These are phyloP conservation scores for Ganoderma lingzhi DNA, from an alignment of 1,284 basidiomycete species.

Conservation along the genomic window DNA sequence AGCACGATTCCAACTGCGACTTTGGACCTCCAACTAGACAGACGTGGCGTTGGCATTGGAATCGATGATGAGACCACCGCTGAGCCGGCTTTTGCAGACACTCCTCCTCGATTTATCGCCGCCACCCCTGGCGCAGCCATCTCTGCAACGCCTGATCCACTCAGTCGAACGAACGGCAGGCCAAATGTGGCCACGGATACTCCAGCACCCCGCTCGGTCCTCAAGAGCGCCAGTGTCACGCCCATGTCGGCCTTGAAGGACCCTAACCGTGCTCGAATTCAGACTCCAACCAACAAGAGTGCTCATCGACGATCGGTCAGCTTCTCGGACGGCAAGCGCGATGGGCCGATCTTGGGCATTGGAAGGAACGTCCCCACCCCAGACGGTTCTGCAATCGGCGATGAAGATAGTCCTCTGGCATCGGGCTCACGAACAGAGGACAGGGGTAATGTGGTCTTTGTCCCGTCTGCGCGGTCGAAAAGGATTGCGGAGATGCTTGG, in stretches of 20 bases:
- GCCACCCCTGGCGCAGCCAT: slow-evolving; percentile 16
- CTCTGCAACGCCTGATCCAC: slow-evolving; percentile 33
- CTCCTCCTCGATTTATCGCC: slow-evolving; percentile 28
- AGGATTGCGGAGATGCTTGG: slow-evolving; percentile 83
- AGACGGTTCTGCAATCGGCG: slow-evolving; percentile 48
- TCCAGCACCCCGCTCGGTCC: slow-evolving; percentile 59
- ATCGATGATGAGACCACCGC: slow-evolving; percentile 16
- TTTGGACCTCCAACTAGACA: slow-evolving; percentile 25
- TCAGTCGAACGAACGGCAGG: slow-evolving; percentile 24
- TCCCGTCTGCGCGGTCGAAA: slow-evolving; percentile 76
- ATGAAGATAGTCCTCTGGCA: slow-evolving; percentile 35
- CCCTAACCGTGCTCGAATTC: slow-evolving; percentile 50
- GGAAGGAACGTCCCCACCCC: slow-evolving; percentile 45
- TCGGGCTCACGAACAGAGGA: slow-evolving; percentile 17
- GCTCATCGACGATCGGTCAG: slow-evolving; percentile 84
- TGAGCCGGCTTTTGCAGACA: slow-evolving; percentile 33
- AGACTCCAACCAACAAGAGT: slow-evolving; percentile 58
- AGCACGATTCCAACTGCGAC: slow-evolving; percentile 29
- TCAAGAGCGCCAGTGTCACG: slow-evolving; percentile 61
- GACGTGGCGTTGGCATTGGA: slow-evolving; percentile 12
- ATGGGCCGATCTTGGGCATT: slow-evolving; percentile 83
- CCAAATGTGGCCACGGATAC: slow-evolving; percentile 37
- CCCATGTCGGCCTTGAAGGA: slow-evolving; percentile 65
- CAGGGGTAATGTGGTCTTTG: slow-evolving; percentile 38
- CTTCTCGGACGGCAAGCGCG: slow-evolving; percentile 90